Conservation (phyloP, 441 rosid species). For the Iberis amara region DNA sequence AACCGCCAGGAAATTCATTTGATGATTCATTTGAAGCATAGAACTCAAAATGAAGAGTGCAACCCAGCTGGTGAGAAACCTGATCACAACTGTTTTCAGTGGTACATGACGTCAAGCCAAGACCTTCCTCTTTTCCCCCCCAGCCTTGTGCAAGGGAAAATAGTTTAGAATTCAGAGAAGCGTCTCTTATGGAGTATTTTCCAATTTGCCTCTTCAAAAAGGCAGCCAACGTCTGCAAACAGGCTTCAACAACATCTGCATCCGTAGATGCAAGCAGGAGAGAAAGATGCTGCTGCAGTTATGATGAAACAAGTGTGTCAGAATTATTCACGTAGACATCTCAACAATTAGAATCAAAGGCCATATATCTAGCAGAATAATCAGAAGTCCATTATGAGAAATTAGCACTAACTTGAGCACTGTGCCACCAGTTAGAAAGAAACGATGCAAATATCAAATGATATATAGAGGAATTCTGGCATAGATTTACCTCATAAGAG, state of each 20-base stretch:
- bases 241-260: constrained; percentile 92
- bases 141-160: constrained; percentile 99
- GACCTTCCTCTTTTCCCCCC: constrained; percentile 99
- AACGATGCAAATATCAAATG: constrained; percentile 9
- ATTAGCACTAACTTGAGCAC: neutral
- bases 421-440: neutral
- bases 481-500: constrained; percentile 78
- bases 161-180: constrained; percentile 68
- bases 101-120: constrained; percentile 80
- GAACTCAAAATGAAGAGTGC: constrained; percentile 94
- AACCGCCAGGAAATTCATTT: constrained; percentile 51
- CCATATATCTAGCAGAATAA: neutral
- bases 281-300: constrained; percentile 93
- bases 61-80: constrained; percentile 73
- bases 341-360: constrained; percentile 6
- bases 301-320: constrained; percentile 29
- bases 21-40: constrained; percentile 51
- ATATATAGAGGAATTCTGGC: neutral
- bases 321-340: constrained; percentile 20
- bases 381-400: constrained; percentile 8
- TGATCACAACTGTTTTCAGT: constrained; percentile 59
- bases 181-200: constrained; percentile 73
- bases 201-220: constrained; percentile 81
- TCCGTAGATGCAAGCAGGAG: constrained; percentile 89
- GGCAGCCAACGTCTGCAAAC: constrained; percentile 84